Evolutionary conservation across 805 yeast genomes (phyloP), one percentile per base, ranked within the genome.

Genomic region (Starmera quercuum): DNA sequence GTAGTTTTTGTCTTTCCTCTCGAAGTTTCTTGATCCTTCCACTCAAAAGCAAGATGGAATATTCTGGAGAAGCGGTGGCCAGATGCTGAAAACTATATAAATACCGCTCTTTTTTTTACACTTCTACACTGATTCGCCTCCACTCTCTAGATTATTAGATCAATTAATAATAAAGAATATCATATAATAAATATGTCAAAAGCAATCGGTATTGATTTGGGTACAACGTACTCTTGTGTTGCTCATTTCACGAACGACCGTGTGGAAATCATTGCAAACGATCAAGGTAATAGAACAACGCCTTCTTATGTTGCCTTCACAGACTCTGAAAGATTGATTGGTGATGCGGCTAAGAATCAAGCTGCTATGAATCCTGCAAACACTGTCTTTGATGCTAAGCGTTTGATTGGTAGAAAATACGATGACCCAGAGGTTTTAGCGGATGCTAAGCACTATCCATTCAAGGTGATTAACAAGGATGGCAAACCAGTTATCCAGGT

Each of bases 321-420:
- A 20, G 96, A 86, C 58, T 74, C 88, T 26, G 97, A 90, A 69
- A 82, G 96, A 68, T 73, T 87, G 54, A 87, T 87, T 51, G 96
- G 96, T 64, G 96, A 87, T 66, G 95, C 97, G 49, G 97, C 97
- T 41, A 90, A 90, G 78, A 88, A 90, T 66, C 97, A 90, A 70
- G 95, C 95, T 37, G 95, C 97, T 46, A 83, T 88, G 79, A 90
- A 90, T 69, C 97, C 97, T 34, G 48, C 68, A 40, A 88, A 88
- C 74, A 88, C 97, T 29, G 88, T 88, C 41, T 88, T 88, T 54
- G 97, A 88, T 55, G 95, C 95, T 54, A 88, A 88, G 73, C 83
- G 97, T 70, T 75, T 88, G 59, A 88, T 88, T 58, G 95, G 94
- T 49, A 78, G 79, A 68, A 75, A 84, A 57, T 84, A 79, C 54